Evolutionary conservation across 352 stramenopile species (phyloP).

Genomic region (Phytophthora kernoviae): DNA sequence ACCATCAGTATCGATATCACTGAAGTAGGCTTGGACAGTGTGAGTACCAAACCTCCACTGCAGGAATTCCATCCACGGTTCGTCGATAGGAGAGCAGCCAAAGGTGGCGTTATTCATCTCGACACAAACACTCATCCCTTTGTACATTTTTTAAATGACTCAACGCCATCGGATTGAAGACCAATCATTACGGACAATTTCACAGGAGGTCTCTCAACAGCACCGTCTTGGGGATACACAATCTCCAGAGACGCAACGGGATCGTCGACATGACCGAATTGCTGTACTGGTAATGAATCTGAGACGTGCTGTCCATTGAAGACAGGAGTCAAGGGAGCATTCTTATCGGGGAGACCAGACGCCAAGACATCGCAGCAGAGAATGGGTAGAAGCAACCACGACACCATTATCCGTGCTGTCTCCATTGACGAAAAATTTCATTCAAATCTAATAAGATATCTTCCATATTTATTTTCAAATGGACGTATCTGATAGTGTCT

Average conservation of each 20-base stretch:
- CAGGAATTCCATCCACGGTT: background rate
- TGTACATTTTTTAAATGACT: background rate
- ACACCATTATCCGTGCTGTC: background rate
- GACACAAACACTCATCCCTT: background rate
- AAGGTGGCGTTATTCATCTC: background rate
- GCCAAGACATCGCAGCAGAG: too few species aligned
- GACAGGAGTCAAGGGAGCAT: too few species aligned
- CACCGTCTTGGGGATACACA: background rate
- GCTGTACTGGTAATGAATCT: too few species aligned
- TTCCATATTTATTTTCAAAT: too few species aligned
- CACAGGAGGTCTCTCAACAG: background rate
- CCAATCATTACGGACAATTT: background rate
- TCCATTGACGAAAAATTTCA: too few species aligned
- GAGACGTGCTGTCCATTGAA: too few species aligned
- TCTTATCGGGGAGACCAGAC: too few species aligned
- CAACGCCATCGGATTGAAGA: background rate
- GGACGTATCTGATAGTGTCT: too few species aligned
- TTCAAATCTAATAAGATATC: slow-evolving; percentile 13
- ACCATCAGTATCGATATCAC: background rate
- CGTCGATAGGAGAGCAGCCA: background rate
- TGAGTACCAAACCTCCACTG: background rate
- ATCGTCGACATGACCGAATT: background rate
- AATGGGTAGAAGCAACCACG: slow-evolving; percentile 20
- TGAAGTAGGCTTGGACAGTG: background rate
- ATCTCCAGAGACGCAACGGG: background rate